Conservation (phyloP, 306 rosid species). For the Glycine soja region DNA sequence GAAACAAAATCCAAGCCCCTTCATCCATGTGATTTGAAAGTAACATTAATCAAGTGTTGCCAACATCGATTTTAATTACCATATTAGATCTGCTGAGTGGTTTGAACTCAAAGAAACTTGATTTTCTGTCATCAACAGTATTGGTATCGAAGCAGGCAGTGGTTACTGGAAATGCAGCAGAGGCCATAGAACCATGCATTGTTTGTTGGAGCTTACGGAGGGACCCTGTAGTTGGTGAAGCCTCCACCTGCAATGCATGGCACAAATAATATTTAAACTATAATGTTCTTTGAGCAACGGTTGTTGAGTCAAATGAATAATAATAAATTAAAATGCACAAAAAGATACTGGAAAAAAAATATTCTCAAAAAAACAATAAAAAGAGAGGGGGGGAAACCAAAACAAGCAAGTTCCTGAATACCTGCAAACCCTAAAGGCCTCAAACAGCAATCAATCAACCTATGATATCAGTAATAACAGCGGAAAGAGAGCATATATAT, state of each 20-base stretch:
- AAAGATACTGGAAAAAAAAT: background rate
- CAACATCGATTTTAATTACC: slow-evolving; percentile 59
- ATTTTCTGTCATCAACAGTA: slow-evolving; percentile 59
- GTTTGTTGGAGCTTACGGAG: slow-evolving; percentile 68
- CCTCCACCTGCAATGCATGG: slow-evolving; percentile 77
- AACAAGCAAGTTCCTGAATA: slow-evolving; percentile 25
- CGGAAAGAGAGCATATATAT: slow-evolving; percentile 36
- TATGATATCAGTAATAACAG: slow-evolving; percentile 38
- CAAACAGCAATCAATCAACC: slow-evolving; percentile 42
- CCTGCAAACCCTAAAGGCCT: slow-evolving; percentile 36
- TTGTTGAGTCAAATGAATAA: slow-evolving; percentile 20
- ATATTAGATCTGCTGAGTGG: slow-evolving; percentile 63
- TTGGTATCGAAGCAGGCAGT: slow-evolving; percentile 58
- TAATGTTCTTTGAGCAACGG: slow-evolving; percentile 39
- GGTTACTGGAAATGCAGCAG: slow-evolving; percentile 58
- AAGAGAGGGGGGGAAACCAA: slow-evolving; percentile 6
- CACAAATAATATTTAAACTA: slow-evolving; percentile 37
- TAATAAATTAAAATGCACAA: slow-evolving; percentile 10
- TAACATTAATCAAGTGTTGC: slow-evolving; percentile 12
- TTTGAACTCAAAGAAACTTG: slow-evolving; percentile 81
- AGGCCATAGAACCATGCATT: slow-evolving; percentile 55
- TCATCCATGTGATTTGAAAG: slow-evolving; percentile 15
- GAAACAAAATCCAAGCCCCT: slow-evolving; percentile 11
- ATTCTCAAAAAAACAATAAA: slow-evolving; percentile 19
- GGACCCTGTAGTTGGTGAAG: slow-evolving; percentile 98